phyloP scores from a whole-genome alignment of 805 yeast species.

The Geotrichum ghanense region DNA sequence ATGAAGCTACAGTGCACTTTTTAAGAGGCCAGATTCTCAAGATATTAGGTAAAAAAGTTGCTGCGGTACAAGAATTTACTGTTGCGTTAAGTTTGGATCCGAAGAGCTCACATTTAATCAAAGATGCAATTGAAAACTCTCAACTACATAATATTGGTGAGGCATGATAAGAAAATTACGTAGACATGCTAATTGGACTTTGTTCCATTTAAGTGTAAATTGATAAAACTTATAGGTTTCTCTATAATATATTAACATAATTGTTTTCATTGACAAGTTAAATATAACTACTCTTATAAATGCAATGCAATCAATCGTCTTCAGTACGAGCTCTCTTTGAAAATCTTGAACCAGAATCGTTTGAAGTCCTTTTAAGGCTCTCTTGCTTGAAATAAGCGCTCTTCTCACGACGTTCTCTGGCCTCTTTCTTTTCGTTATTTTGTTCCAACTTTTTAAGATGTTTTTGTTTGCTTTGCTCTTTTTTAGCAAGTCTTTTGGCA shows the following conservation, averaged over 20 bases:
- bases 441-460: slow-evolving; percentile 68
- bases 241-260: too few relatives aligned
- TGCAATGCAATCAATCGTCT: background rate
- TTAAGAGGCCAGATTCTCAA: slow-evolving; percentile 79
- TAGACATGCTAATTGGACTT: too few relatives aligned
- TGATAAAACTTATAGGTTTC: too few relatives aligned
- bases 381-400: slow-evolving; percentile 60
- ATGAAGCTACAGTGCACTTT: slow-evolving; percentile 89
- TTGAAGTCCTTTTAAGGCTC: slow-evolving; percentile 1
- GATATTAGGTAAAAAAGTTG: slow-evolving; percentile 56
- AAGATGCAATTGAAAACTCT: slow-evolving; percentile 80
- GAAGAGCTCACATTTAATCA: slow-evolving; percentile 74
- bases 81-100: slow-evolving; percentile 87
- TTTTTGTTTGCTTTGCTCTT: slow-evolving; percentile 63
- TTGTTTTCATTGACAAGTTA: too few relatives aligned
- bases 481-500: slow-evolving; percentile 59
- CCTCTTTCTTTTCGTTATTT: slow-evolving; percentile 53
- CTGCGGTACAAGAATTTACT: slow-evolving; percentile 78
- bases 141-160: too few relatives aligned
- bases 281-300: too few relatives aligned
- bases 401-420: slow-evolving; percentile 74
- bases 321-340: background rate
- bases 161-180: too few relatives aligned
- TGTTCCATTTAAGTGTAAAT: too few relatives aligned
- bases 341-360: background rate